A percentile compares a stretch with the other conserved stretches of the same genome.
phyloP scores from a whole-genome alignment of 2,329 filamentous ascomycete species.

The Cucurbitaria berberidis region DNA sequence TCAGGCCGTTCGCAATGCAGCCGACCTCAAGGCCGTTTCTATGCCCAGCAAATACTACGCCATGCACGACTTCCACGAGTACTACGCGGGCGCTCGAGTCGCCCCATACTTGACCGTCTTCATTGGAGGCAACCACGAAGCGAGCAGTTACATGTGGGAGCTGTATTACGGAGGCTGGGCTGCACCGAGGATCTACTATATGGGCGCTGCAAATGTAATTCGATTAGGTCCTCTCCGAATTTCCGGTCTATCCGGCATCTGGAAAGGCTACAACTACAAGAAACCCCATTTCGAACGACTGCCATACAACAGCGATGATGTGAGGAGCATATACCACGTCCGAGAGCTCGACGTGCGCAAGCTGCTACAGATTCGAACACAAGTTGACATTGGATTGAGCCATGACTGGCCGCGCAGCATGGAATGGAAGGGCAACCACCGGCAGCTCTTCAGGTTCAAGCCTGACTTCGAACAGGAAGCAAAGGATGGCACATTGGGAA shows the following conservation, averaged over 20 bases:
- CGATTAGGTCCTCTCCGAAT: slow-evolving; percentile 85
- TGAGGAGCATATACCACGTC: slow-evolving; percentile 86
- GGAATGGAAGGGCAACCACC: slow-evolving; percentile 76
- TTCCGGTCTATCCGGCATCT: slow-evolving; percentile 90
- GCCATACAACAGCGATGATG: slow-evolving; percentile 78
- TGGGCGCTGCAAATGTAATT: slow-evolving; percentile 90
- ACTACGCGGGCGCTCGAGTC: slow-evolving; percentile 78
- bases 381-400: slow-evolving; percentile 88
- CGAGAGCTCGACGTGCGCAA: slow-evolving; percentile 91
- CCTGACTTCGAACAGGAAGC: slow-evolving; percentile 78
- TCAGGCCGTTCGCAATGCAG: slow-evolving; percentile 83
- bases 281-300: slow-evolving; percentile 84
- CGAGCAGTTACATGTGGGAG: slow-evolving; percentile 87
- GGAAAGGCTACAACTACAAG: slow-evolving; percentile 87
- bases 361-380: slow-evolving; percentile 80
- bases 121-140: slow-evolving; percentile 94
- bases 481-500: slow-evolving; percentile 76
- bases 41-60: slow-evolving; percentile 86
- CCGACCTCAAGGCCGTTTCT: slow-evolving; percentile 86
- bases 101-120: slow-evolving; percentile 93
- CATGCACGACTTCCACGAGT: slow-evolving; percentile 91
- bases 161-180: slow-evolving; percentile 97
- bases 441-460: slow-evolving; percentile 74
- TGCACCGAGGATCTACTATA: slow-evolving; percentile 95
- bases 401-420: slow-evolving; percentile 94